Evolutionary conservation across 257 asterid species (phyloP).

Genomic region (Rubia yunnanensis): DNA sequence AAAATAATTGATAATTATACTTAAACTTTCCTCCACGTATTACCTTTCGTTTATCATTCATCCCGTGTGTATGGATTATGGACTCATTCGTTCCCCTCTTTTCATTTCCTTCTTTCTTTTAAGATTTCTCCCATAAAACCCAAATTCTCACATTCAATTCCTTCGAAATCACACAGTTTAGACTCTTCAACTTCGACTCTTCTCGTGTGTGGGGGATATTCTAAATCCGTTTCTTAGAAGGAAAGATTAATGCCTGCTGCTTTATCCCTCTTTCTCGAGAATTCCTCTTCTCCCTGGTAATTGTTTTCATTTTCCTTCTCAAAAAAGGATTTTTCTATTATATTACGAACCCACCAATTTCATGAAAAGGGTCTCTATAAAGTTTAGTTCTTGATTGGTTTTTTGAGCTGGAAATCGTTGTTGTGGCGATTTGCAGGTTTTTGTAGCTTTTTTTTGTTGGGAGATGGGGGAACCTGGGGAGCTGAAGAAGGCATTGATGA

Average conservation of each 20-base stretch:
- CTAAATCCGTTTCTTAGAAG: neutral
- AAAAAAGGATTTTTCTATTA: neutral
- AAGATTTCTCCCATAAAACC: neutral
- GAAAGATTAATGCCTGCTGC: slow-evolving; percentile 10
- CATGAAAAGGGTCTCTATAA: neutral
- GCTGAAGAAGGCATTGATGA: slow-evolving; percentile 64
- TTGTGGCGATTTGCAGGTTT: slow-evolving; percentile 25
- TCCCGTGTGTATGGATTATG: too few species aligned
- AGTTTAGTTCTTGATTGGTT: neutral
- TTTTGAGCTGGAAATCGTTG: slow-evolving; percentile 3
- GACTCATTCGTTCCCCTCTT: slow-evolving; percentile 1
- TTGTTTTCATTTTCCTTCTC: neutral
- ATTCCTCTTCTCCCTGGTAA: slow-evolving; percentile 14
- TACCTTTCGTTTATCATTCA: neutral
- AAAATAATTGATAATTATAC: too few species aligned
- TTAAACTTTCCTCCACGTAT: too few species aligned
- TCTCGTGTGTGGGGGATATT: neutral
- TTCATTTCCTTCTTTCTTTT: too few species aligned
- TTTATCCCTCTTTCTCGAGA: slow-evolving; percentile 13
- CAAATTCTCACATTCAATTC: neutral
- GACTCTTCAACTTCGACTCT: neutral
- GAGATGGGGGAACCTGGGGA: slow-evolving; percentile 79
- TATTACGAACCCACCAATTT: neutral
- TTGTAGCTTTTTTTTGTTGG: slow-evolving; percentile 20
- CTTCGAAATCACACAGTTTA: neutral